Conservation (phyloP, 805 yeast genomes). For the Monosporozyma unispora region DNA sequence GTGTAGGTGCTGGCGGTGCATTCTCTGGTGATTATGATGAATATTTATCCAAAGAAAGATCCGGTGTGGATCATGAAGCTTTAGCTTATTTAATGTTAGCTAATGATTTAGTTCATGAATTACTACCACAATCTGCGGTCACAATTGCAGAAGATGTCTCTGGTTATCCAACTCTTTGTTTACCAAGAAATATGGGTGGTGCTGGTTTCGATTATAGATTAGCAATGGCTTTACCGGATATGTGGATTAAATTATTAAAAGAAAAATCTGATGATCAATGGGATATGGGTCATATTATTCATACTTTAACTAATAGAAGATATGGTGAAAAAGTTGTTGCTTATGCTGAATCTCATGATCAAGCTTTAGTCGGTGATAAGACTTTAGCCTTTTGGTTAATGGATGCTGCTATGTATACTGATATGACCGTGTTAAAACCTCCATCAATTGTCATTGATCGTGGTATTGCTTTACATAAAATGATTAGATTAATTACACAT, state of each 20-base stretch:
- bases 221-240: constrained; percentile 96
- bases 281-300: constrained; percentile 75
- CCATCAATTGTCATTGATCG: constrained; percentile 75
- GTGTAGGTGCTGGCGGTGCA: constrained; percentile 71
- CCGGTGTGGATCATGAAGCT: constrained; percentile 80
- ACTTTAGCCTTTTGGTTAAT: constrained; percentile 95
- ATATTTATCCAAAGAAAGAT: constrained; percentile 59
- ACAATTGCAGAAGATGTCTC: constrained; percentile 95
- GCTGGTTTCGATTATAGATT: constrained; percentile 88
- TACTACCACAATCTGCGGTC: constrained; percentile 45
- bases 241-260: constrained; percentile 94
- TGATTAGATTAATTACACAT: constrained; percentile 82
- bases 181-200: constrained; percentile 69
- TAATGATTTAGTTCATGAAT: constrained; percentile 59
- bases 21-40: constrained; percentile 91
- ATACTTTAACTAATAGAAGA: constrained; percentile 80
- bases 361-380: constrained; percentile 95
- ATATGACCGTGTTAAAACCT: constrained; percentile 73
- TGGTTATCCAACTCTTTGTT: constrained; percentile 92
- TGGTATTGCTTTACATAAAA: constrained; percentile 82
- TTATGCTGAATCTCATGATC: constrained; percentile 93
- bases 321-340: constrained; percentile 83
- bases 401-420: constrained; percentile 97
- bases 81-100: constrained; percentile 82
- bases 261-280: constrained; percentile 81